A percentile compares a stretch with the other conserved stretches of the same genome.
Evolutionary conservation across 2,329 filamentous ascomycete genomes (phyloP).

Genomic region (Ustilaginoidea virens): DNA sequence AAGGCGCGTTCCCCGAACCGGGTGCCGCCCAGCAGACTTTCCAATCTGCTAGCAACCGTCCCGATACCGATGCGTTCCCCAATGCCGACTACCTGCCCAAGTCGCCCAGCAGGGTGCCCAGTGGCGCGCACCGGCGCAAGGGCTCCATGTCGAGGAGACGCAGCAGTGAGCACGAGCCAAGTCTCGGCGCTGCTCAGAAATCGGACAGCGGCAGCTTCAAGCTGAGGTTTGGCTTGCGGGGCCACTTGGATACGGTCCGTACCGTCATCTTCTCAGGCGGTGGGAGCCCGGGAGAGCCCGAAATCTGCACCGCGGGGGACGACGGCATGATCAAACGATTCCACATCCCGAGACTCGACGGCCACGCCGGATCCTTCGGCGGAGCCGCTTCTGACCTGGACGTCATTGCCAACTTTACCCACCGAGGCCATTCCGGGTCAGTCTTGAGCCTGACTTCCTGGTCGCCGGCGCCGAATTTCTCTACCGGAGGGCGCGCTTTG

Average conservation of each 20-base stretch:
- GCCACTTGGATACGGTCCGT: constrained; percentile 85
- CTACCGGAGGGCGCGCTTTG: constrained; percentile 70
- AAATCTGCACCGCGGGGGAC: constrained; percentile 91
- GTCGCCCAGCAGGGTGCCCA: constrained; percentile 56
- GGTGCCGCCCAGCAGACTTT: constrained; percentile 25
- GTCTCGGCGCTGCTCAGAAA: constrained; percentile 37
- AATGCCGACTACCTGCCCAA: constrained; percentile 66
- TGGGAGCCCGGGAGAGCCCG: constrained; percentile 85
- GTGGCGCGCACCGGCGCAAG: constrained; percentile 57
- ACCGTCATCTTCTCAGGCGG: constrained; percentile 95
- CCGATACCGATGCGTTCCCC: constrained; percentile 80
- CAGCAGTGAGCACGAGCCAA: constrained; percentile 51
- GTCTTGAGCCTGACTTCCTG: constrained; percentile 80
- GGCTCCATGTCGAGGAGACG: constrained; percentile 61
- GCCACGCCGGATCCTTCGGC: constrained; percentile 25
- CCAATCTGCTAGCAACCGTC: constrained; percentile 42
- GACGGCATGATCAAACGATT: constrained; percentile 94
- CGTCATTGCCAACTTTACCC: constrained; percentile 85
- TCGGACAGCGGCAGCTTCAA: constrained; percentile 70
- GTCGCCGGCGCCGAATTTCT: constrained; percentile 75
- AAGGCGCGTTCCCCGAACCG: constrained; percentile 49
- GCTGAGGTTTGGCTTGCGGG: constrained; percentile 78
- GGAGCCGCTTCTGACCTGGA: constrained; percentile 65
- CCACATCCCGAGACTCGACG: constrained; percentile 75
- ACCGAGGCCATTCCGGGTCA: constrained; percentile 81